Conservation (phyloP, 2,329 filamentous ascomycete species). For the Polytolypa hystricis region DNA sequence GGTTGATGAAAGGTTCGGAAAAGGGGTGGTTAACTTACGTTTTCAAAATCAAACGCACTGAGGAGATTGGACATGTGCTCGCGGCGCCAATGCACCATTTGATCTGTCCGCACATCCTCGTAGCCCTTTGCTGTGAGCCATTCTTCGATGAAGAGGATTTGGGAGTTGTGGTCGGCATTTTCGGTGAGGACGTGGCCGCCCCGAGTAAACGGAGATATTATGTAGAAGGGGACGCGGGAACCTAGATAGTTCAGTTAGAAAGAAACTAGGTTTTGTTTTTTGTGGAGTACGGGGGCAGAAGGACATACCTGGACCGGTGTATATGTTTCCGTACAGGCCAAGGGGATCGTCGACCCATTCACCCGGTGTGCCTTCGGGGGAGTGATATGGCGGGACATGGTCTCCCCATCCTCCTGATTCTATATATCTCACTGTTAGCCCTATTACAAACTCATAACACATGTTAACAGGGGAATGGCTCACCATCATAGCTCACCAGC, state of each 20-base stretch:
- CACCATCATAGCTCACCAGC: constrained; percentile 42
- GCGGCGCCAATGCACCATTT: constrained; percentile 38
- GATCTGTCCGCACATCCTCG: constrained; percentile 27
- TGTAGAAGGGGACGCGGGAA: constrained; percentile 44
- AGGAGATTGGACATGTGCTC: constrained; percentile 39
- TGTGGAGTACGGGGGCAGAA: neutral
- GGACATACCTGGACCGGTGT: constrained; percentile 29
- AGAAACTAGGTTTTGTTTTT: neutral
- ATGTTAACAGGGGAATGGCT: neutral
- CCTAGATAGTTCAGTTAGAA: constrained; percentile 17
- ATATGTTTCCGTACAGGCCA: constrained; percentile 31
- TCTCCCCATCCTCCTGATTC: constrained; percentile 47
- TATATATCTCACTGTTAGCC: constrained; percentile 11
- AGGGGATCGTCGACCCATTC: constrained; percentile 43
- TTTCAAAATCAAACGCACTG: constrained; percentile 37
- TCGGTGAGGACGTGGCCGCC: constrained; percentile 45
- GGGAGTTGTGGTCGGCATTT: constrained; percentile 45
- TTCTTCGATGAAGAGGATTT: constrained; percentile 44
- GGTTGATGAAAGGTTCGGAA: neutral
- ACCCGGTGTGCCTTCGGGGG: constrained; percentile 38
- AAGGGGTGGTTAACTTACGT: constrained; percentile 13
- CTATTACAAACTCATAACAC: neutral
- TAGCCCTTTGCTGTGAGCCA: constrained; percentile 38
- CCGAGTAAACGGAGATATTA: constrained; percentile 46
- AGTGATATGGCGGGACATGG: constrained; percentile 42